phyloP scores from a whole-genome alignment of 495 filamentous ascomycete species.

The Cetradonia linearis region DNA sequence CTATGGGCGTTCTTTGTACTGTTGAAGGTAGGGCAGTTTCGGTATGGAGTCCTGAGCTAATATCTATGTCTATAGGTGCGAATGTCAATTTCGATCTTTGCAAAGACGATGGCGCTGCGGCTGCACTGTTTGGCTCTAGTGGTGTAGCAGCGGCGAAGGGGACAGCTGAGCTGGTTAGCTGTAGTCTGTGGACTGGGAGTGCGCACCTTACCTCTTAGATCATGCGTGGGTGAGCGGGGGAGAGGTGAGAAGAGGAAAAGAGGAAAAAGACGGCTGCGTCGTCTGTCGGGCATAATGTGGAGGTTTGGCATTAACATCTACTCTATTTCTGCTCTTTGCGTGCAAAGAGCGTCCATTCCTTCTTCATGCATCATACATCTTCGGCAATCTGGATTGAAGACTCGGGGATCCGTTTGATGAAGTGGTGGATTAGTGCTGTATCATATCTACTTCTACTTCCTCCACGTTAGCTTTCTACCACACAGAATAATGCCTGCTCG shows the following conservation, averaged over 20 bases:
- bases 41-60: neutral
- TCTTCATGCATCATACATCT: neutral
- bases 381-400: neutral
- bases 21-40: neutral
- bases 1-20: neutral
- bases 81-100: conserved; percentile 35
- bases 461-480: no score
- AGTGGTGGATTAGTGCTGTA: neutral
- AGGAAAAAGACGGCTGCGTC: no score
- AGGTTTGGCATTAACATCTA: neutral
- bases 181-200: conserved; percentile 16
- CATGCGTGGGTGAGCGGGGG: no score
- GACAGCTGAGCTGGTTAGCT: conserved; percentile 26
- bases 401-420: no score
- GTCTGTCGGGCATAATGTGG: no score
- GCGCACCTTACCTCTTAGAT: conserved; percentile 5
- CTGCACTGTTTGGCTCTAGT: conserved; percentile 29
- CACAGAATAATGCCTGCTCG: no score
- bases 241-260: neutral
- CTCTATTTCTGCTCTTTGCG: neutral
- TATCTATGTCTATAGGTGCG: conserved; percentile 13
- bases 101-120: conserved; percentile 28
- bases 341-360: neutral
- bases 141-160: conserved; percentile 28
- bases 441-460: neutral